A percentile compares a stretch with the other conserved stretches of the same genome.
These are phyloP conservation scores for Skeletonema marinoi DNA, from an alignment of 108 stramenopile species.

Conservation along the genomic window DNA sequence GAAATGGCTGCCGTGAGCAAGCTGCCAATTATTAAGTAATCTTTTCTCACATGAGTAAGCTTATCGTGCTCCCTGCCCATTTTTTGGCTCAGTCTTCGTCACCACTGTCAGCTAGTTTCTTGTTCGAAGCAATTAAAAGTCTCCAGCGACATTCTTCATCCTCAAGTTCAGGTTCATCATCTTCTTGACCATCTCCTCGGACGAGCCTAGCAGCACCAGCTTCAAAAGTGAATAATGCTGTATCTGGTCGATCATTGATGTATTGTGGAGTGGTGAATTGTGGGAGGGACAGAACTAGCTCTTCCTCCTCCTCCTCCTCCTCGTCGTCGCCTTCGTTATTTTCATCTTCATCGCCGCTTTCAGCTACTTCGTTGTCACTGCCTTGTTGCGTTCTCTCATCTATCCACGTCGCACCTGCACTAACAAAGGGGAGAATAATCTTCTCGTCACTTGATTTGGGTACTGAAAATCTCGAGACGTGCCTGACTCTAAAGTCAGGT, in stretches of 20 bases:
- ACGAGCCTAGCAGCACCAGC: not conserved
- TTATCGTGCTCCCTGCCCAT: too few relatives aligned
- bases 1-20: too few relatives aligned
- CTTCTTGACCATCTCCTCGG: not conserved
- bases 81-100: not conserved
- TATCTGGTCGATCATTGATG: slow-evolving; percentile 21
- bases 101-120: not conserved
- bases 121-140: not conserved
- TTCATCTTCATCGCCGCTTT: not conserved
- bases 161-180: not conserved
- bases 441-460: slow-evolving; percentile 11
- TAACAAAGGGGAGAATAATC: slow-evolving; percentile 64
- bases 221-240: slow-evolving; percentile 2
- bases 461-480: slow-evolving; percentile 20
- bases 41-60: too few relatives aligned
- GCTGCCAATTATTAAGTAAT: too few relatives aligned
- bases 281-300: slow-evolving; percentile 35
- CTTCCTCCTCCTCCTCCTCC: slow-evolving; percentile 31
- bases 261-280: slow-evolving; percentile 27
- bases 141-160: not conserved
- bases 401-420: slow-evolving; percentile 54
- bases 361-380: not conserved
- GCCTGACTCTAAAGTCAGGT: slow-evolving; percentile 31
- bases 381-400: slow-evolving; percentile 28
- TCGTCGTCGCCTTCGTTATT: slow-evolving; percentile 5